A percentile compares a stretch with the other conserved stretches of the same genome.
phyloP scores from a whole-genome alignment of 2,329 filamentous ascomycete species.

The Pseudocercospora cruenta region DNA sequence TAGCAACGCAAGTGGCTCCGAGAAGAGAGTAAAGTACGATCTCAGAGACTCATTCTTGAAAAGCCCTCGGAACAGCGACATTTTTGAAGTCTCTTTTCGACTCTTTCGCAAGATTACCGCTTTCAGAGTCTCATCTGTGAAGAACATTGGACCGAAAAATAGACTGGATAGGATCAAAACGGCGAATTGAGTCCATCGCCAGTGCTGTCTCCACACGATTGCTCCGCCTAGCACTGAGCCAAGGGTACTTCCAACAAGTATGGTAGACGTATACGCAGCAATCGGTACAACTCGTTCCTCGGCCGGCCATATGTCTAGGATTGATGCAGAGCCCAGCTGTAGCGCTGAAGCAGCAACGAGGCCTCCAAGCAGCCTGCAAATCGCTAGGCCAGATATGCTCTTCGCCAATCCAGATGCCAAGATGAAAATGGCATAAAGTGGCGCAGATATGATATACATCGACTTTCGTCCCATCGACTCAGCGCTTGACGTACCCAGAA shows the following conservation, averaged over 20 bases:
- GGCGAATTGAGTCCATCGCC: conserved; percentile 47
- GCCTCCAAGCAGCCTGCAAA: conserved; percentile 61
- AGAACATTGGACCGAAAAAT: conserved; percentile 41
- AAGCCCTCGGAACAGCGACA: not conserved
- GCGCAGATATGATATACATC: conserved; percentile 70
- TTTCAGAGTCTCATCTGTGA: conserved; percentile 59
- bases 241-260: conserved; percentile 42
- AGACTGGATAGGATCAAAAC: conserved; percentile 43
- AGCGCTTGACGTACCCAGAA: conserved; percentile 69
- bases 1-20: conserved; percentile 36
- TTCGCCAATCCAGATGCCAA: conserved; percentile 54
- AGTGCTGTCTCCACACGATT: conserved; percentile 41
- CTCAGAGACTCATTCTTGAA: conserved; percentile 33
- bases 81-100: conserved; percentile 25
- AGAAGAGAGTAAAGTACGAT: conserved; percentile 31
- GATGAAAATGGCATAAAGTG: conserved; percentile 61
- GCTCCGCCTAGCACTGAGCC: conserved; percentile 49
- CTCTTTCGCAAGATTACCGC: conserved; percentile 42
- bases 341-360: conserved; percentile 39
- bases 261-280: conserved; percentile 39
- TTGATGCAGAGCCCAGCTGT: conserved; percentile 42
- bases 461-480: conserved; percentile 70
- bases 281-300: conserved; percentile 36
- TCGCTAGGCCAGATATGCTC: conserved; percentile 68
- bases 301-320: conserved; percentile 42